These are phyloP conservation scores for Yamagishiella unicocca DNA, from an alignment of 139 green algal species.

Conservation along the genomic window DNA sequence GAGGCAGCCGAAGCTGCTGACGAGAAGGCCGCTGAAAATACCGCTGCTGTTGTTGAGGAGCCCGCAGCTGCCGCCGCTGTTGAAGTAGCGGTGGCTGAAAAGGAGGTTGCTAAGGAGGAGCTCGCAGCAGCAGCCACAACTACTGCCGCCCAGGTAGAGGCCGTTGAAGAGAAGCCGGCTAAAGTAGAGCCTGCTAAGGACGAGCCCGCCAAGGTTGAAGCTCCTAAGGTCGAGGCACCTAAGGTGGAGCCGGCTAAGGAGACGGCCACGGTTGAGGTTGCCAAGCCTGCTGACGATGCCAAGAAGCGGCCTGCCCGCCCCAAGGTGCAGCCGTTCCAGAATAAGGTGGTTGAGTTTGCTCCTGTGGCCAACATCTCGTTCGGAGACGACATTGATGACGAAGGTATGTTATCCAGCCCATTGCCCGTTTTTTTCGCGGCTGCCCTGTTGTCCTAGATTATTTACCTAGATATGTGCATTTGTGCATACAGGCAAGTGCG, in stretches of 20 bases:
- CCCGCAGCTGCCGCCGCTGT: background rate
- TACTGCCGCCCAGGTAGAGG: too few species aligned
- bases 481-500: conserved; percentile 72
- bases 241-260: background rate
- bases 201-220: background rate
- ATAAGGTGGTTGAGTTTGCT: conserved; percentile 53
- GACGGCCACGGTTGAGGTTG: background rate
- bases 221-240: background rate
- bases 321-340: background rate
- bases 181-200: background rate
- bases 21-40: background rate
- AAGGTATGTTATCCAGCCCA: conserved; percentile 45
- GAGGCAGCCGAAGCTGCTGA: background rate
- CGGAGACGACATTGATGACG: conserved; percentile 61
- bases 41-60: background rate
- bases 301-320: background rate
- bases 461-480: background rate
- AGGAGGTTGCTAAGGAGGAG: background rate
- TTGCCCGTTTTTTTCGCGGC: background rate
- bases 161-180: background rate
- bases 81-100: background rate
- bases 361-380: conserved; percentile 54
- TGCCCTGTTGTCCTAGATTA: background rate
- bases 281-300: background rate
- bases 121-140: too few species aligned